Conservation (phyloP, 169 alveolate genomes). For the Cryptosporidium sp. region DNA sequence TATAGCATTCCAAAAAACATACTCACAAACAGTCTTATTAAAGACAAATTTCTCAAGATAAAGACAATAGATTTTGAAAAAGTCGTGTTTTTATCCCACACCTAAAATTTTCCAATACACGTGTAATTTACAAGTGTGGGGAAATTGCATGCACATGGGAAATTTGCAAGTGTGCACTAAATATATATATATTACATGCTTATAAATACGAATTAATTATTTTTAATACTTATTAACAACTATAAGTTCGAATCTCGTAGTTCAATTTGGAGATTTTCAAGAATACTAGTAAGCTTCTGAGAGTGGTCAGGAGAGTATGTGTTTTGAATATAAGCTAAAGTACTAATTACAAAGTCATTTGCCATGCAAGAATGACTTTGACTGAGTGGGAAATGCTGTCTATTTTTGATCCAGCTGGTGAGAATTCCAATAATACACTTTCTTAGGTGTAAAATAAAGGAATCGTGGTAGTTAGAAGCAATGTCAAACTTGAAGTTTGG, state of each 20-base stretch:
- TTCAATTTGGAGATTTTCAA: neutral
- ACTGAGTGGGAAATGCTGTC: neutral
- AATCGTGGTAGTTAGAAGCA: neutral
- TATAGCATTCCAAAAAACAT: neutral
- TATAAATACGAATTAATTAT: slow-evolving; percentile 16
- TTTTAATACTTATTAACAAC: neutral
- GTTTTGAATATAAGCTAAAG: neutral
- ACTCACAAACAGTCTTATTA: neutral
- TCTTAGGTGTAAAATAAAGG: slow-evolving; percentile 36
- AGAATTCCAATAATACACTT: slow-evolving; percentile 29
- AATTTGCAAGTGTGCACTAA: neutral
- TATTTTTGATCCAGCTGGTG: slow-evolving; percentile 23
- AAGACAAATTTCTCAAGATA: neutral
- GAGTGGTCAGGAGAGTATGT: neutral
- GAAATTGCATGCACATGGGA: neutral
- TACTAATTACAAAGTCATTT: slow-evolving; percentile 18
- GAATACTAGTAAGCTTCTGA: neutral
- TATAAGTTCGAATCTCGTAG: neutral
- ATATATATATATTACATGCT: neutral
- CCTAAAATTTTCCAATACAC: neutral
- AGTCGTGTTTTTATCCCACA: neutral
- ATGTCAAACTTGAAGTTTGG: slow-evolving; percentile 2
- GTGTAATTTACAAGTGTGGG: slow-evolving; percentile 8
- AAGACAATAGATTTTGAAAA: neutral
- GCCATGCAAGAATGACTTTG: slow-evolving; percentile 16